Evolutionary conservation across 179 eudicot species (phyloP), one percentile per base, ranked within the genome.

Genomic region (Sideroxylon spinosum): DNA sequence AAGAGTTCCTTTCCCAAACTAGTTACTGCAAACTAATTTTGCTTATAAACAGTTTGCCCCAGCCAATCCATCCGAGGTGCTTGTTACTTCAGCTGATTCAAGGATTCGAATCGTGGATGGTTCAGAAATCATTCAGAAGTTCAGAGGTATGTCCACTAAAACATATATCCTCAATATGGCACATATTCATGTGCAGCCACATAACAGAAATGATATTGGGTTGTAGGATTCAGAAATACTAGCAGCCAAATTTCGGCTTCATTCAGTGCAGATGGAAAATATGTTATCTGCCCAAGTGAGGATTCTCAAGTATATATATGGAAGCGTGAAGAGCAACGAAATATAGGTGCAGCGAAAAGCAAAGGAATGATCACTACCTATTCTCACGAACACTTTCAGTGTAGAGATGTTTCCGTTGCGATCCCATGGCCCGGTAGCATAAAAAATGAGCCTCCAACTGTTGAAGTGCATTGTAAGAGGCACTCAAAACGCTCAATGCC

Each of bases 41-140:
- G 17, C 76, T 55, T n/a, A 50, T 76, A 25, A 52, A 44, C 87
- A 95, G 98, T 95, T 91, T 81, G 62, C 87, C 46, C 89, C 92
- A 16, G 86, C 83, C 46, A 89, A 82, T 81, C 91, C 92, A 8
- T 85, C 89, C 22, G 98, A 95, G 85, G 88, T 95, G 73, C 97
- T 95, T 0, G 84, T 95, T n/a, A 90, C 98, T 63, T 91, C 98
- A 7, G 95, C 98, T 46, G 98, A 93, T 65, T 95, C 98, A 1
- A 84, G 97, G 75, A 85, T 93, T 72, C 83, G 97, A 81, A 87
- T 93, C 52, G 78, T 82, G 16, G 90, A 91, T 44, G 97, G 92
- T 22, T 71, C 90, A 71, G 95, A 90, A 7, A 64, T 89, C 56
- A 50, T 85, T 50, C 93, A 93, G 60, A 93, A 91, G 73, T 91